Base-by-base conservation (phyloP, 1,284 basidiomycete genomes). In the Afroboletus lepidellus region DNA sequence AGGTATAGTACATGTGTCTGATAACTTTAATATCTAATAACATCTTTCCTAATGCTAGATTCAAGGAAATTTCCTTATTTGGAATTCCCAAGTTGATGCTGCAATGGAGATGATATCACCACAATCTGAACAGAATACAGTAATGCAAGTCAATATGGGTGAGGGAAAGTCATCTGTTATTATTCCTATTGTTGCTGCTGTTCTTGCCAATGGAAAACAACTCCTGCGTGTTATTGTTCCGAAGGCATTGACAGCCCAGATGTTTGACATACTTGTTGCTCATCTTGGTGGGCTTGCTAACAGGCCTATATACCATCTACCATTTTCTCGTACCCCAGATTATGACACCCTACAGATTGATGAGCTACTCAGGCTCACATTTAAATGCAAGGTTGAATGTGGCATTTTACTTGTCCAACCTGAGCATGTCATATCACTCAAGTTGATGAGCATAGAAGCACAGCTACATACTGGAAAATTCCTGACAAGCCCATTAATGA, bases 231-330 rank as follows among this genome's bases (percentile, higher is more conserved):
- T 41, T n/a, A 13, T 41, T 12, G 41, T 41, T 16, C 41, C 41
- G 8, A 41, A 41, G n/a, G 25, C 74, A 0, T 58, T 78, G 9
- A 60, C 59, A 4, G 33, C 4, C 1, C 54, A 16, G 79, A 82
- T 79, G 77, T 79, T 80, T 57, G 67, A 74, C 13, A 54, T 78
- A 2, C 71, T 81, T 3, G 70, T 69, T 7, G 62, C 70, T 25
- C 71, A 77, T 2, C 57, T 82, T 8, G 62, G 69, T 15, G 72
- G 77, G 16, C 67, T 81, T 3, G 54, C 64, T 0, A 73, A 78
- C 50, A 69, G 77, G 18, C 75, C 72, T 0, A 61, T 82, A 1
- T 79, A 75, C 50, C 72, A 72, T 50, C 39, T 80, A 1, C 79
- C 80, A 0, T 78, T 80, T 51, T 77, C 73, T 3, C 73, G 78